Evolutionary conservation across 805 yeast species (phyloP).

Genomic region (Metschnikowia lochheadii): DNA sequence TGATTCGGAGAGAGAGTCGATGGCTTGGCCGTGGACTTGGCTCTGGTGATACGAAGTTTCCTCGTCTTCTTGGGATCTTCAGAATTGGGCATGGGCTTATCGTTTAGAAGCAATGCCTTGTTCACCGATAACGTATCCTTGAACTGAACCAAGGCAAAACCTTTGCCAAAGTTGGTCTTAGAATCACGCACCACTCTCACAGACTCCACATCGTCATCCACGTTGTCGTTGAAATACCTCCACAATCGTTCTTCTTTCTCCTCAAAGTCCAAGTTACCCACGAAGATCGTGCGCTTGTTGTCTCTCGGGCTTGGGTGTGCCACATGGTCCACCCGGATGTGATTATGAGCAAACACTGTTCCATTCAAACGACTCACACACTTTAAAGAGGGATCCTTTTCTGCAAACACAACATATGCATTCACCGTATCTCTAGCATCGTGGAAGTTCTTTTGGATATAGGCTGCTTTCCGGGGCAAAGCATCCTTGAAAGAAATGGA

Average conservation of each 20-base stretch:
- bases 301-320: constrained; percentile 87
- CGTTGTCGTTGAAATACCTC: constrained; percentile 60
- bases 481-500: constrained; percentile 86
- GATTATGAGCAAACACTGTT: constrained; percentile 61
- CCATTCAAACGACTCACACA: constrained; percentile 59
- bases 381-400: constrained; percentile 45
- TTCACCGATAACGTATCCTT: constrained; percentile 66
- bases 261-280: constrained; percentile 92
- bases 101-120: constrained; percentile 76
- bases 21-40: constrained; percentile 39
- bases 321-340: constrained; percentile 88
- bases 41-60: constrained; percentile 71
- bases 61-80: constrained; percentile 40
- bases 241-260: constrained; percentile 87
- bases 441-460: constrained; percentile 73
- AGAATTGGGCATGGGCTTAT: constrained; percentile 44
- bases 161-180: constrained; percentile 93
- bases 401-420: constrained; percentile 78
- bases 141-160: constrained; percentile 95
- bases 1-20: constrained; percentile 43
- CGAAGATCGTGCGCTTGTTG: constrained; percentile 77
- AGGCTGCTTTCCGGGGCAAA: constrained; percentile 89
- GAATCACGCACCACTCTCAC: constrained; percentile 90
- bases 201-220: constrained; percentile 61
- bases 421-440: constrained; percentile 75